Percentiles rank a stretch among this genome's conserved stretches.
Conservation (phyloP, 1,139 yeast genomes). For the Suhomyces choctaworum region DNA sequence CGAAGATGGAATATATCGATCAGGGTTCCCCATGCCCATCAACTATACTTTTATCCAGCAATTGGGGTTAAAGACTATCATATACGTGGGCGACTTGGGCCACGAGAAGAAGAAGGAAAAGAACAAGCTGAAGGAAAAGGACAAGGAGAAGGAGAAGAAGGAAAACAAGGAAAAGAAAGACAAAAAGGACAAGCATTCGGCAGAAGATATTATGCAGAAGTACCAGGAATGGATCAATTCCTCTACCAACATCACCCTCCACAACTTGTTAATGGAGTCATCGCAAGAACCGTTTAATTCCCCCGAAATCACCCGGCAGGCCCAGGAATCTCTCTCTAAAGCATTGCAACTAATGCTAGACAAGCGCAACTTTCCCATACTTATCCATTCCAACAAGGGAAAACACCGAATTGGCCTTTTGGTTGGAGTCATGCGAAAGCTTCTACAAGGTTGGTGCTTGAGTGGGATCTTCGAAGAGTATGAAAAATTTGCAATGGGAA, state of each 20-base stretch:
- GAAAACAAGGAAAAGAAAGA: conserved; percentile 12
- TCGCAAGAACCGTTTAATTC: conserved; percentile 76
- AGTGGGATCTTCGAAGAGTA: conserved; percentile 94
- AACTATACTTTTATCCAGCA: conserved; percentile 78
- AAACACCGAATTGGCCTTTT: conserved; percentile 92
- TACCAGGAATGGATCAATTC: conserved; percentile 67
- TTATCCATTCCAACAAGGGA: conserved; percentile 92
- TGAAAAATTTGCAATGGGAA: conserved; percentile 88
- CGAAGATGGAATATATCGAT: conserved; percentile 81
- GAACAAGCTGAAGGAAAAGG: conserved; percentile 41
- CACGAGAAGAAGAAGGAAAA: conserved; percentile 26
- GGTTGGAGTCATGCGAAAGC: conserved; percentile 82
- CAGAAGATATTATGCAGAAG: conserved; percentile 39
- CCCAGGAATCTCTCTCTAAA: conserved; percentile 51
- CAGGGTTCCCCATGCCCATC: conserved; percentile 90
- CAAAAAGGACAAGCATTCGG: conserved; percentile 37
- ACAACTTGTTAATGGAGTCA: conserved; percentile 64
- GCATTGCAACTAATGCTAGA: conserved; percentile 69
- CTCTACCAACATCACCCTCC: conserved; percentile 52
- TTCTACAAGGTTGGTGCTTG: conserved; percentile 89
- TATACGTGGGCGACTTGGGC: conserved; percentile 75
- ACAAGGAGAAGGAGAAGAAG: conserved; percentile 3
- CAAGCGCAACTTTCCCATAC: conserved; percentile 75
- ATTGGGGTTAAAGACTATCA: conserved; percentile 71
- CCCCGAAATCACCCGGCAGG: conserved; percentile 40